phyloP scores from a whole-genome alignment of 495 filamentous ascomycete species.

The Parathielavia hyrcaniae region DNA sequence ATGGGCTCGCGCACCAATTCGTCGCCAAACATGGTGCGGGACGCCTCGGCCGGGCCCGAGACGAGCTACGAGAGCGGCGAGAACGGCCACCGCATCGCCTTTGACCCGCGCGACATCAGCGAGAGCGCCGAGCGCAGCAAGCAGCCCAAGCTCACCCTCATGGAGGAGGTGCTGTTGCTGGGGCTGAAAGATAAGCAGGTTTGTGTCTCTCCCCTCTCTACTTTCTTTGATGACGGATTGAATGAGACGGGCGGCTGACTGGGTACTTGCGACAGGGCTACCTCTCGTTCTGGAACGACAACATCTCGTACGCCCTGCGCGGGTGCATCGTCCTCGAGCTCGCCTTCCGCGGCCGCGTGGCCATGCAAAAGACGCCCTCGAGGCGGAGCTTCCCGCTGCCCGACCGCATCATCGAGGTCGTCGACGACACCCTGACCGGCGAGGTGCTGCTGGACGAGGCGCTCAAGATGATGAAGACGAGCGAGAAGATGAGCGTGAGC shows the following conservation, averaged over 20 bases:
- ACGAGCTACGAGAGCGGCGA: conserved; percentile 87
- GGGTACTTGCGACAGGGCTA: conserved; percentile 59
- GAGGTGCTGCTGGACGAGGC: conserved; percentile 97
- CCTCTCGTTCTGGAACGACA: conserved; percentile 99
- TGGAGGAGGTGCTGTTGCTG: conserved; percentile 94
- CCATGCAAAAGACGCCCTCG: conserved; percentile 96
- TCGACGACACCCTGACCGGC: conserved; percentile 94
- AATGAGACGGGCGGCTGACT: conserved; percentile 8
- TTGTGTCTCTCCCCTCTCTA: conserved; percentile 17
- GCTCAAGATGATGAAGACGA: conserved; percentile 99
- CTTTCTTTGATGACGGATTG: not conserved
- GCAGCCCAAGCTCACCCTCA: conserved; percentile 94
- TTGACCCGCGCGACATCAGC: conserved; percentile 93
- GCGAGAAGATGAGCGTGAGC: conserved; percentile 99
- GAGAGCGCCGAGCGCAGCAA: conserved; percentile 95
- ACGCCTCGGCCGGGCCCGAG: conserved; percentile 61
- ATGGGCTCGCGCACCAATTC: conserved; percentile 37
- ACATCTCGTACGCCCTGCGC: conserved; percentile 94
- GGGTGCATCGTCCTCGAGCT: conserved; percentile 98
- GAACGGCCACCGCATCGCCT: conserved; percentile 98
- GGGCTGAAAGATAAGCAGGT: conserved; percentile 99
- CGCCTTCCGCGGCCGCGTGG: conserved; percentile 90
- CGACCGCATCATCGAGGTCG: conserved; percentile 89
- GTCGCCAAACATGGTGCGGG: conserved; percentile 40
- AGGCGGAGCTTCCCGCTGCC: conserved; percentile 85